Evolutionary conservation across 2,329 filamentous ascomycete genomes (phyloP), one percentile per base, ranked within the genome.

Genomic region (Drechslerella coelobrocha): DNA sequence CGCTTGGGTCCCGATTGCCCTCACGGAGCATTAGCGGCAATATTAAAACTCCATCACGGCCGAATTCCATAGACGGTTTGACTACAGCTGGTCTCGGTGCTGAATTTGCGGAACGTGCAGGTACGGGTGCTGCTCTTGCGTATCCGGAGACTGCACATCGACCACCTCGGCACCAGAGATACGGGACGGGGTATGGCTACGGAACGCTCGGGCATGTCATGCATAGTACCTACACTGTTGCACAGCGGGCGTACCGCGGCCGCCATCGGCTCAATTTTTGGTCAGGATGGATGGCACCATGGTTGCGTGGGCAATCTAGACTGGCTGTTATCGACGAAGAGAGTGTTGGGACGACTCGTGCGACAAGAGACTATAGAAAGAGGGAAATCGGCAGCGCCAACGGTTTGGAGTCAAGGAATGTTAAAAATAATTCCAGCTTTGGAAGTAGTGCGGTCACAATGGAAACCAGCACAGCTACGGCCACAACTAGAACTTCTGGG

Each of bases 181-280:
- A 41, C 10, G 5, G 23, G 41, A 17, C 14, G 26, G 6, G 34
- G 4, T 39, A n/a, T 3, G 51, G 43, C 1, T 62, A 69, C 39
- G 65, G 65, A 14, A 69, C 65, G 0, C 27, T 69, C 26, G 65
- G 65, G 8, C 17, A 61, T 41, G 47, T 69, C 10, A 54, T 69
- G 56, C 57, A 54, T 23, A 69, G 57, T 48, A 69, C 65, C 39
- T 69, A 69, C 19, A 61, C 57, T 9, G 65, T 57, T 10, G 65
- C 65, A n/a, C 65, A 69, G 24, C 26, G 57, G 19, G 65, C 47
- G 8, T 69, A 69, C 14, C 47, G 65, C 27, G 57, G 56, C 2
- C 51, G 65, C 5, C 51, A 57, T 26, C 31, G 52, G 23, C 41
- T 69, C 10, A 62, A 69, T 14, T 69, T 69, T 47, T 69, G 65